Percentiles rank a stretch among this genome's conserved stretches.
phyloP scores from a whole-genome alignment of 2,329 filamentous ascomycete genomes.

The Sporothrix mexicana region DNA sequence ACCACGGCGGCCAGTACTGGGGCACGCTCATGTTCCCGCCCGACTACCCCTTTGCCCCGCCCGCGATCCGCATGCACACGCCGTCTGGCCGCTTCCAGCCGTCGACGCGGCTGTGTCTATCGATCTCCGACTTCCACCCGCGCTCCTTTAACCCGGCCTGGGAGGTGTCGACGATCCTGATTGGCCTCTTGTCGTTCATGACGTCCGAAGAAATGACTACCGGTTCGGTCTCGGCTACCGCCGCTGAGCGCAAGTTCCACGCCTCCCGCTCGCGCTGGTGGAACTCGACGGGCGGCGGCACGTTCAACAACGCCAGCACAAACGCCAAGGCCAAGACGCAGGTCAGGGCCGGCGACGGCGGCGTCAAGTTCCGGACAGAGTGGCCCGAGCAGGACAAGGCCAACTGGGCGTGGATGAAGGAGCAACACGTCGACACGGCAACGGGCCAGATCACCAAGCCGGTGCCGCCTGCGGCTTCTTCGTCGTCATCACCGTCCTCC shows the following conservation, averaged over 20 bases:
- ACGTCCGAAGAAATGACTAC: conserved; percentile 99
- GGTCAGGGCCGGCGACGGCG: conserved; percentile 90
- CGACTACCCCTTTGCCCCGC: conserved; percentile 96
- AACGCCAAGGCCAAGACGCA: conserved; percentile 67
- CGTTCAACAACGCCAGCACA: conserved; percentile 45
- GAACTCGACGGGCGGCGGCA: conserved; percentile 92
- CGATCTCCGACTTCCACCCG: conserved; percentile 96
- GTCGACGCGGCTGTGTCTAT: conserved; percentile 88
- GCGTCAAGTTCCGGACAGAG: conserved; percentile 52
- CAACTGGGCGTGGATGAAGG: conserved; percentile 91
- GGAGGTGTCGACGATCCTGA: conserved; percentile 96
- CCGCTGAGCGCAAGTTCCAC: conserved; percentile 77
- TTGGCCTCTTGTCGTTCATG: conserved; percentile 96
- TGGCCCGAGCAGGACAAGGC: conserved; percentile 53
- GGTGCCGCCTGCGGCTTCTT: conserved; percentile 43
- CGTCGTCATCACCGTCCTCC: neutral
- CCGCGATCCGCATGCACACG: conserved; percentile 98
- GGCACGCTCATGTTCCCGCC: conserved; percentile 93
- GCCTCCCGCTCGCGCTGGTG: conserved; percentile 87
- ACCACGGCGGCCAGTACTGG: conserved; percentile 97
- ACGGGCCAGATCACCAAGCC: conserved; percentile 66
- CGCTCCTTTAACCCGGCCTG: conserved; percentile 98
- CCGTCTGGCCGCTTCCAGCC: conserved; percentile 95
- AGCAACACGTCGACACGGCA: conserved; percentile 75
- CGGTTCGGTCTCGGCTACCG: conserved; percentile 78